These are phyloP conservation scores for Aureobasidium melanogenum DNA, from an alignment of 2,329 filamentous ascomycete species.

Conservation along the genomic window DNA sequence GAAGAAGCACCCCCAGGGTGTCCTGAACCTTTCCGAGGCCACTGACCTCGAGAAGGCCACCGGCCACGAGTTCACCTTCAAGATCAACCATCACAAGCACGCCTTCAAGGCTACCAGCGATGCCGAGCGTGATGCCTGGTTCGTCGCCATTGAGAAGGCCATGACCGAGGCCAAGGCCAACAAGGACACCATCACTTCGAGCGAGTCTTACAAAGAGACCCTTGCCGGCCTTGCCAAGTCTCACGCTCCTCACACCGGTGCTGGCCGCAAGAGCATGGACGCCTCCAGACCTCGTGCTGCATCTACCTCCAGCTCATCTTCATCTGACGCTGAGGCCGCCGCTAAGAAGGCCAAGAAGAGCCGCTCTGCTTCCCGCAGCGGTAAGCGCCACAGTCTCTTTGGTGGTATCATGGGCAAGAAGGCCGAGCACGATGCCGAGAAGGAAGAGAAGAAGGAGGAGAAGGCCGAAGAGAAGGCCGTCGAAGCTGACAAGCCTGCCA, in stretches of 20 bases:
- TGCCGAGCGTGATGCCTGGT: constrained; percentile 86
- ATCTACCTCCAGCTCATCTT: constrained; percentile 29
- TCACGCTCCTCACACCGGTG: constrained; percentile 24
- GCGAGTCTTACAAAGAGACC: constrained; percentile 81
- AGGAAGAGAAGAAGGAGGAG: constrained; percentile 30
- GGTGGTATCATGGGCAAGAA: constrained; percentile 53
- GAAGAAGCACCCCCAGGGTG: constrained; percentile 70
- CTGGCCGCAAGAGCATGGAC: constrained; percentile 30
- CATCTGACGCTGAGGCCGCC: constrained; percentile 32
- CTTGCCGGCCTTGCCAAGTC: constrained; percentile 54
- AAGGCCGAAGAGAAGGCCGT: constrained; percentile 25
- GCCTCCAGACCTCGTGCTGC: constrained; percentile 24
- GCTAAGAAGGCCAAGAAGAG: constrained; percentile 38
- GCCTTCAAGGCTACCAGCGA: constrained; percentile 71
- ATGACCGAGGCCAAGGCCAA: constrained; percentile 77
- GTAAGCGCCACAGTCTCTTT: constrained; percentile 50
- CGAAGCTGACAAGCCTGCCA: constrained; percentile 25
- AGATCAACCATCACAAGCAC: constrained; percentile 81
- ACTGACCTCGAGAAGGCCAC: constrained; percentile 69
- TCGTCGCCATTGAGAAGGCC: constrained; percentile 73
- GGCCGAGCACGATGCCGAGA: constrained; percentile 39
- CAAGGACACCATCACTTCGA: constrained; percentile 62
- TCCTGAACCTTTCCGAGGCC: constrained; percentile 68
- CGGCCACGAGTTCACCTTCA: constrained; percentile 75
- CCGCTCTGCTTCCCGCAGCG: constrained; percentile 48